phyloP scores from a whole-genome alignment of 2,329 filamentous ascomycete genomes.

The Hirsutella thompsonii region DNA sequence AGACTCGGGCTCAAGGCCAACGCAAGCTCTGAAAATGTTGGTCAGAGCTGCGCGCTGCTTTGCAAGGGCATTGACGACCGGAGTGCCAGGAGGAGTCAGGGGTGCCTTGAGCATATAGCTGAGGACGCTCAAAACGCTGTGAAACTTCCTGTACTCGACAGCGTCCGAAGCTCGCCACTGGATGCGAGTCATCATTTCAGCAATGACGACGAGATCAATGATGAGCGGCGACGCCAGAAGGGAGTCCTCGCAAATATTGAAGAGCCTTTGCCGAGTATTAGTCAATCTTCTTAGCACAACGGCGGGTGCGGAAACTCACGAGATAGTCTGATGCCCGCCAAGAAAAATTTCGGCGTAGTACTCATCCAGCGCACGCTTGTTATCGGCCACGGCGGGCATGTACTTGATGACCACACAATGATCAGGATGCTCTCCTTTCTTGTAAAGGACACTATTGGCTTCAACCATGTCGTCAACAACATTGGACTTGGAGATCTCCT shows the following conservation, averaged over 20 bases:
- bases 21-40: slow-evolving; percentile 97
- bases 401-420: slow-evolving; percentile 99
- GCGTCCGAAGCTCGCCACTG: slow-evolving; percentile 62
- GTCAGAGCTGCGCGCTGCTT: slow-evolving; percentile 92
- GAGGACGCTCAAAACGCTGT: slow-evolving; percentile 90
- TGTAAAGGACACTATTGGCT: slow-evolving; percentile 84
- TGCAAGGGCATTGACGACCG: slow-evolving; percentile 86
- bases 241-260: slow-evolving; percentile 99
- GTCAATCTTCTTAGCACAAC: neutral
- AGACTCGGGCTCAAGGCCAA: slow-evolving; percentile 91
- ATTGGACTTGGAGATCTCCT: slow-evolving; percentile 99
- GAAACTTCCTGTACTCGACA: slow-evolving; percentile 74
- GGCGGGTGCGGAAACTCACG: slow-evolving; percentile 29
- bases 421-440: slow-evolving; percentile 85
- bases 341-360: slow-evolving; percentile 99
- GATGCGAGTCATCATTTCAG: slow-evolving; percentile 98
- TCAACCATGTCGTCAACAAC: slow-evolving; percentile 99
- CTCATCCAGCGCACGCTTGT: slow-evolving; percentile 97
- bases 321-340: slow-evolving; percentile 95
- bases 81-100: slow-evolving; percentile 84
- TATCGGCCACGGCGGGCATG: slow-evolving; percentile 97
- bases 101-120: slow-evolving; percentile 99
- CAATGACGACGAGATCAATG: slow-evolving; percentile 84
- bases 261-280: slow-evolving; percentile 47
- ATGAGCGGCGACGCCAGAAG: slow-evolving; percentile 91